Evolutionary conservation across 164 flowering plant genomes (phyloP).

Genomic region (Dillenia turbinata): DNA sequence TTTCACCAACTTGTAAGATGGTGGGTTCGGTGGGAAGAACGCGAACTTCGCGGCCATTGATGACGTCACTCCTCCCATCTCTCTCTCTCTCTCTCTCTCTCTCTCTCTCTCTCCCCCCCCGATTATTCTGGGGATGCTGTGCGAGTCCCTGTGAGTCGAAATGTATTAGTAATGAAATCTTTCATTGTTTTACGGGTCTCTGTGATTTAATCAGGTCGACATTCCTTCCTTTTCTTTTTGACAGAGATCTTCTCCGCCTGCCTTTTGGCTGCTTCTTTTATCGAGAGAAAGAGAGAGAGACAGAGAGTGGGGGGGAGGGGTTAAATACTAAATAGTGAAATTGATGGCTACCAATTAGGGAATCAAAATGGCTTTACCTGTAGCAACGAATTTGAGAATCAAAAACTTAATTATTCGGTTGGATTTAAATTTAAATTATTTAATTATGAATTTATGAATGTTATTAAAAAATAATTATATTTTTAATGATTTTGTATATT

Average conservation of each 20-base stretch:
- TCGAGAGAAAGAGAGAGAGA: constrained; percentile 7
- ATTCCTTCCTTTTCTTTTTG: not conserved
- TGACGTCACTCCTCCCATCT: constrained; percentile 92
- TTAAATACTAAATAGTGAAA: not conserved
- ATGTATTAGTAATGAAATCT: not conserved
- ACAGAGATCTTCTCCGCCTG: not conserved
- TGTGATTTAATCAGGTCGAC: not conserved
- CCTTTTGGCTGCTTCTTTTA: too few relatives aligned
- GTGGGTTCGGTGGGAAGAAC: constrained; percentile 87
- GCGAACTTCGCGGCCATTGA: constrained; percentile 97
- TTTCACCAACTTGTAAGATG: constrained; percentile 64
- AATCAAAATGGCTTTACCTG: too few relatives aligned
- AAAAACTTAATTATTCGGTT: too few relatives aligned
- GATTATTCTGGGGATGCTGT: too few relatives aligned
- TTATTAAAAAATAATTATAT: too few relatives aligned
- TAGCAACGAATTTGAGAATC: too few relatives aligned
- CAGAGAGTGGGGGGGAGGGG: not conserved
- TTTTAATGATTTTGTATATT: too few relatives aligned
- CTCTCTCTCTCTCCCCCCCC: constrained; percentile 1
- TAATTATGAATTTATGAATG: too few relatives aligned
- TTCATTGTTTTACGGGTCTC: not conserved
- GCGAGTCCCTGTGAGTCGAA: too few relatives aligned
- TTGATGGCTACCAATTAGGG: too few relatives aligned
- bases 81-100: constrained; percentile 11
- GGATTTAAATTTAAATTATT: too few relatives aligned